phyloP scores from a whole-genome alignment of 805 yeast genomes.

The Candida berthetii region DNA sequence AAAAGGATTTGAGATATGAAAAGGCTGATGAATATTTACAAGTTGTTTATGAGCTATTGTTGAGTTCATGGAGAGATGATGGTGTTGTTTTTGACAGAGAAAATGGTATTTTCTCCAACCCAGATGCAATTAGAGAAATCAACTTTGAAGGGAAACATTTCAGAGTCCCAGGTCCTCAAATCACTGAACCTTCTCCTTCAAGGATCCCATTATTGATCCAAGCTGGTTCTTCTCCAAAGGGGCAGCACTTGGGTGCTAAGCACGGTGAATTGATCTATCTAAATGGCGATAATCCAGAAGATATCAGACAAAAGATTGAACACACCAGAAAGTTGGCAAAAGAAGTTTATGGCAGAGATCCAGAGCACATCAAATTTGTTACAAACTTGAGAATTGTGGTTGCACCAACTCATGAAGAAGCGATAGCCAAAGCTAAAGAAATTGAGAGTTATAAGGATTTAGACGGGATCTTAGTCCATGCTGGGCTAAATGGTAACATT shows the following conservation, averaged over 20 bases:
- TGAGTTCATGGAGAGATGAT: constrained; percentile 38
- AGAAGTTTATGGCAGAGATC: constrained; percentile 28
- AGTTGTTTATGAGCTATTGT: constrained; percentile 31
- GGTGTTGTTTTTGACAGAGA: constrained; percentile 19
- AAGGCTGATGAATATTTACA: constrained; percentile 36
- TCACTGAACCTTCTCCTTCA: constrained; percentile 38
- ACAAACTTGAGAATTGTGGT: constrained; percentile 28
- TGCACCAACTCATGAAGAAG: constrained; percentile 33
- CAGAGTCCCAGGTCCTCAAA: constrained; percentile 34
- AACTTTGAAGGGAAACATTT: constrained; percentile 32
- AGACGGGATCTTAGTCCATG: constrained; percentile 39
- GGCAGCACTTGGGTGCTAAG: constrained; percentile 34
- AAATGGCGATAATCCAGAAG: constrained; percentile 26
- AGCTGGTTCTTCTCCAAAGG: constrained; percentile 36
- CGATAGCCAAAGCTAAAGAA: constrained; percentile 27
- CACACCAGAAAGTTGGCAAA: constrained; percentile 26
- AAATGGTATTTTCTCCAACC: constrained; percentile 28
- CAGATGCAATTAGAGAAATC: constrained; percentile 30
- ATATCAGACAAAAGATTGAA: constrained; percentile 22
- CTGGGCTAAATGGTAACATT: constrained; percentile 37
- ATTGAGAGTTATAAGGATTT: constrained; percentile 24
- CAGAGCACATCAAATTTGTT: constrained; percentile 30
- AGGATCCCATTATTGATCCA: constrained; percentile 37
- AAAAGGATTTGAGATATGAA: constrained; percentile 33
- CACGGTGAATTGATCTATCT: constrained; percentile 36